These are phyloP conservation scores for Trichosporon sp. DNA, from an alignment of 1,284 basidiomycete genomes.

Conservation along the genomic window DNA sequence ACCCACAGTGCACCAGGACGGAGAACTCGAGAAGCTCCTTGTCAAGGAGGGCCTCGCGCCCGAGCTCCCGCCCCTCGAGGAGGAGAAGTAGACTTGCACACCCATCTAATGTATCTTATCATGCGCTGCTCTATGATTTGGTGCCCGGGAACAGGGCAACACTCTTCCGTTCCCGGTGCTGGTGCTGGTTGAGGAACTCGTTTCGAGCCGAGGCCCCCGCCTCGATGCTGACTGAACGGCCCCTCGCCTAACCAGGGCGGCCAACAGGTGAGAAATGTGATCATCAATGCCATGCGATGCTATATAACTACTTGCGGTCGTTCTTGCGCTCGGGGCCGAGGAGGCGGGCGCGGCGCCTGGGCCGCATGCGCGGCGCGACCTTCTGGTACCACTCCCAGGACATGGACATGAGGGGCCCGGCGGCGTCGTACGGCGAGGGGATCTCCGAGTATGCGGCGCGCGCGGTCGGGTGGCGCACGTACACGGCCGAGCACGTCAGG, in stretches of 20 bases:
- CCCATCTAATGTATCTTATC: background rate
- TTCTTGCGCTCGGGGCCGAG: slow-evolving; percentile 59
- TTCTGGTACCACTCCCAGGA: slow-evolving; percentile 85
- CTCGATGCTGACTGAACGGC: background rate
- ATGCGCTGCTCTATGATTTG: background rate
- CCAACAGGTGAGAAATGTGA: background rate
- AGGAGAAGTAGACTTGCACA: slow-evolving; percentile 1
- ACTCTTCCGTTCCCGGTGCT: too few relatives aligned
- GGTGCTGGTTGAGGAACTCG: too few relatives aligned
- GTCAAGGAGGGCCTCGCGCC: slow-evolving; percentile 67
- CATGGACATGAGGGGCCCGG: slow-evolving; percentile 75
- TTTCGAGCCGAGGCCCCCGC: too few relatives aligned
- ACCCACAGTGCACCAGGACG: slow-evolving; percentile 83
- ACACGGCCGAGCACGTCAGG: slow-evolving; percentile 85
- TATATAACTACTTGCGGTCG: slow-evolving; percentile 27
- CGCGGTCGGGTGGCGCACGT: slow-evolving; percentile 92
- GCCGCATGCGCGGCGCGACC: slow-evolving; percentile 61
- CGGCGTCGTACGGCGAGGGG: slow-evolving; percentile 86
- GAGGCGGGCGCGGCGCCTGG: slow-evolving; percentile 61
- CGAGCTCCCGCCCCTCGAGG: slow-evolving; percentile 39
- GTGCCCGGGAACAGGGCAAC: too few relatives aligned
- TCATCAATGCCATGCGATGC: slow-evolving; percentile 13
- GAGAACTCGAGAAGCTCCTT: slow-evolving; percentile 82
- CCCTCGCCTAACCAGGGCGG: background rate
- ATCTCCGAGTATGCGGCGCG: slow-evolving; percentile 88